Evolutionary conservation across 1,139 yeast genomes (phyloP).

Genomic region (Pichia sp.): DNA sequence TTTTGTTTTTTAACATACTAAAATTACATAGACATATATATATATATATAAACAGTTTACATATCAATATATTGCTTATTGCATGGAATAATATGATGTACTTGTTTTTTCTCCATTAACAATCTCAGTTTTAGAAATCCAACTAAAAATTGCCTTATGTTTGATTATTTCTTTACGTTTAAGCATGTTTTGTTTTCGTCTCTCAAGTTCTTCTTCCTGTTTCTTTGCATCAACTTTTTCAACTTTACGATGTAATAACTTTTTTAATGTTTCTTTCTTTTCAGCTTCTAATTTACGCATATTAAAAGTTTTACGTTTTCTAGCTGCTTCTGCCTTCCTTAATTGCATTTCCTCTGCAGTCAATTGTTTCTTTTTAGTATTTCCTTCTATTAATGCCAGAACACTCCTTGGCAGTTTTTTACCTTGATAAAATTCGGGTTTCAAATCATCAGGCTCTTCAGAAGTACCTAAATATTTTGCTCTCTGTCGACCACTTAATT

Average conservation of each 20-base stretch:
- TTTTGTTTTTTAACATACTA: too few species aligned
- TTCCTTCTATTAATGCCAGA: constrained; percentile 33
- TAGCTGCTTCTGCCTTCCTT: constrained; percentile 79
- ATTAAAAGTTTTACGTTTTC: constrained; percentile 80
- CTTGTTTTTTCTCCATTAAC: constrained; percentile 15
- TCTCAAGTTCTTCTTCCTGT: constrained; percentile 25
- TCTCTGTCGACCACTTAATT: constrained; percentile 60
- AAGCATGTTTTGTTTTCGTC: constrained; percentile 21
- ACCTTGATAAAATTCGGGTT: constrained; percentile 15
- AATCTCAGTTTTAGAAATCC: constrained; percentile 29
- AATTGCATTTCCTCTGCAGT: constrained; percentile 82
- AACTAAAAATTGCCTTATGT: constrained; percentile 47
- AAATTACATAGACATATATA: background rate
- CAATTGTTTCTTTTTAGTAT: constrained; percentile 41
- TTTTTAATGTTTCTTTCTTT: constrained; percentile 83
- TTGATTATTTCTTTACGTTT: constrained; percentile 33
- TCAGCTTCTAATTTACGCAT: constrained; percentile 86
- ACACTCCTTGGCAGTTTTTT: constrained; percentile 24
- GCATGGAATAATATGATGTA: constrained; percentile 19
- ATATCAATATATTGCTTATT: background rate
- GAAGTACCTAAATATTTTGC: constrained; percentile 36
- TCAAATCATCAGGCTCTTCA: constrained; percentile 26
- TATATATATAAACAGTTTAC: background rate
- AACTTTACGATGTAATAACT: constrained; percentile 77
- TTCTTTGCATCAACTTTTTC: constrained; percentile 47